phyloP scores from a whole-genome alignment of 2,329 filamentous ascomycete genomes.

The Sporothrix pallida region DNA sequence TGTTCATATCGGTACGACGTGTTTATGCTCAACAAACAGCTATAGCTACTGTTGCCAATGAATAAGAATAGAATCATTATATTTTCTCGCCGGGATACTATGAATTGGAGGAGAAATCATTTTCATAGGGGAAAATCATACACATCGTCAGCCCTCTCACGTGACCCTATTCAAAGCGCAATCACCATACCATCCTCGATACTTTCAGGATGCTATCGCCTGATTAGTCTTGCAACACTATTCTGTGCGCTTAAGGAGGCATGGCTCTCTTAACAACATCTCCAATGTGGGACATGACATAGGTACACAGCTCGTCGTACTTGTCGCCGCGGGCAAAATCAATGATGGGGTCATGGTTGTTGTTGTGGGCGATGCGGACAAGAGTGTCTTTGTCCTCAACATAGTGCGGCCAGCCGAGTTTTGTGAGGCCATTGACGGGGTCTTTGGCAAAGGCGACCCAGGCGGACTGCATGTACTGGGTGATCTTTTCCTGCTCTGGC shows the following conservation, averaged over 20 bases:
- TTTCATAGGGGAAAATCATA: too few species aligned
- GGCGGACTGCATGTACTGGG: not conserved
- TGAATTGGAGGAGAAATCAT: too few species aligned
- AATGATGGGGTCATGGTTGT: not conserved
- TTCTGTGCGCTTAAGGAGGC: not conserved
- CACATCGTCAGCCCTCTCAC: too few species aligned
- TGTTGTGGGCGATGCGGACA: slow-evolving; percentile 7
- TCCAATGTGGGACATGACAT: slow-evolving; percentile 21
- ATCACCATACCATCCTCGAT: too few species aligned
- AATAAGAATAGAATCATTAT: too few species aligned
- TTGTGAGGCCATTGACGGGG: not conserved
- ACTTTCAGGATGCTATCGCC: too few species aligned
- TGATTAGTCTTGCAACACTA: too few species aligned
- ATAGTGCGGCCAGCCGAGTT: slow-evolving; percentile 20
- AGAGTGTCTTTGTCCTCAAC: slow-evolving; percentile 5
- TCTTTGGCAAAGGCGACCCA: slow-evolving; percentile 15
- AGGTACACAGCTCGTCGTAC: not conserved
- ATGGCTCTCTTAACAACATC: slow-evolving; percentile 16
- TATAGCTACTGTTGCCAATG: too few species aligned
- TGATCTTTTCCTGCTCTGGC: not conserved
- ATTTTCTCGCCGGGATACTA: too few species aligned
- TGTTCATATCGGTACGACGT: not conserved
- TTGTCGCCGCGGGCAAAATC: slow-evolving; percentile 8
- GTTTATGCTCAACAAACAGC: not conserved
- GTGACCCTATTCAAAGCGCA: too few species aligned